Conservation (phyloP, 805 yeast genomes). For the Barnettozyma californica region DNA sequence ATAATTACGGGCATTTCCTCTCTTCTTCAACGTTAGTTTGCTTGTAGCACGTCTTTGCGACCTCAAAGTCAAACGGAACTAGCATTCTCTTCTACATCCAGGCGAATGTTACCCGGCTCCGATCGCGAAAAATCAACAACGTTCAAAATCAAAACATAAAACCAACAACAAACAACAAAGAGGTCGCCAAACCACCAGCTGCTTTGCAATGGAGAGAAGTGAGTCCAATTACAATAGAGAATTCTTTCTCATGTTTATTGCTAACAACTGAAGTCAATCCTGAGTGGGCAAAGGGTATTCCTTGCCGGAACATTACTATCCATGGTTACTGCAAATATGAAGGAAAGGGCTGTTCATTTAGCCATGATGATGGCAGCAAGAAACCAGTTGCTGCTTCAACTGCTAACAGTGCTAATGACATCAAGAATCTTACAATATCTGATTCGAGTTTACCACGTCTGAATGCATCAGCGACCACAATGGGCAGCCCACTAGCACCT, state of each 20-base stretch:
- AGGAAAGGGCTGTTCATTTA: conserved; percentile 81
- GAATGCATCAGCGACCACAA: conserved; percentile 7
- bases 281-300: conserved; percentile 64
- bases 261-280: conserved; percentile 15
- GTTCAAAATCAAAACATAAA: not conserved
- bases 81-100: not conserved
- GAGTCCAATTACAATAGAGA: not conserved
- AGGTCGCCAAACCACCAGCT: not conserved
- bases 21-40: conserved; percentile 1
- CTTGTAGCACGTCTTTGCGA: not conserved
- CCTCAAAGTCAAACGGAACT: not conserved
- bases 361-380: conserved; percentile 45
- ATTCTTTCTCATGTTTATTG: no score
- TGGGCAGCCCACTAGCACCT: conserved; percentile 1
- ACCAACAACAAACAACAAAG: not conserved
- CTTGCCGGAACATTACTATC: conserved; percentile 76
- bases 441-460: conserved; percentile 4
- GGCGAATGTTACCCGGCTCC: not conserved
- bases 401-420: not conserved
- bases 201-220: conserved; percentile 8
- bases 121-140: not conserved
- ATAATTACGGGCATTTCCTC: conserved; percentile 32
- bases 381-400: not conserved
- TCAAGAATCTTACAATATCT: not conserved
- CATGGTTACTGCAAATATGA: conserved; percentile 88